Base-by-base conservation (phyloP, 768 basidiomycete species). In the Hericium alpestre region DNA sequence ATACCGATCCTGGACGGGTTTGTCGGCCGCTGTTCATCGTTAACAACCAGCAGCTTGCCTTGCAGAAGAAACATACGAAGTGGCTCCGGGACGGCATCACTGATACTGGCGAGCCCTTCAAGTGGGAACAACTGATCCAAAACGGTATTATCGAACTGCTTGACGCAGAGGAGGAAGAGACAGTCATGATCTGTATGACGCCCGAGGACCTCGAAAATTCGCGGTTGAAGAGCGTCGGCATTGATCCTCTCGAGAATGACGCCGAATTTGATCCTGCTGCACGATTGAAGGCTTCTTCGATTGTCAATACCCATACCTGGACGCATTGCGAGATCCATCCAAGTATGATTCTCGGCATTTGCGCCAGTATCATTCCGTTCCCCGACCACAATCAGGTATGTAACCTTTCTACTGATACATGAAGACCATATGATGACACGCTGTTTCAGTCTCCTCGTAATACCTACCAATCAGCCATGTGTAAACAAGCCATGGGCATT, bases 251-350 rank as follows among this genome's bases (percentile, higher is more conserved):
- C 11, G 37, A 20, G 9, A 47, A 32, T 54, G 86, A 87, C 27
- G 75, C 70, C 6, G 84, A 90, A 23, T 88, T 83, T 65, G 93
- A 98, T 65, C 87, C 91, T 9, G 86, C 94, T 16, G 88, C 87
- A 39, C 82, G 95, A 49, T 70, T 97, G 47, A 97, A 96, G 73
- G 84, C 88, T 40, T 8, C 27, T 13, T 49, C 55, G 22, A 81
- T 82, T 37, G 86, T 84, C 43, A 86, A 83, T 68, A 83, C 89
- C 0, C 90, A 96, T 65, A 91, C 90, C 9, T 98, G 90, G 87
- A 99, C 95, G 10, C 95, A 99, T 70, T 98, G 96, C 72, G 95
- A 99, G 74, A 98, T 99, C 66, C 95, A 99, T 71, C 96, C 95
- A 11, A 89, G 88, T 65, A 99, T 98, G 95, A 98, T 99, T 61